Percentiles rank a stretch among this genome's conserved stretches.
Evolutionary conservation across 257 asterid species (phyloP).

Genomic region (Euphrasia confusa): DNA sequence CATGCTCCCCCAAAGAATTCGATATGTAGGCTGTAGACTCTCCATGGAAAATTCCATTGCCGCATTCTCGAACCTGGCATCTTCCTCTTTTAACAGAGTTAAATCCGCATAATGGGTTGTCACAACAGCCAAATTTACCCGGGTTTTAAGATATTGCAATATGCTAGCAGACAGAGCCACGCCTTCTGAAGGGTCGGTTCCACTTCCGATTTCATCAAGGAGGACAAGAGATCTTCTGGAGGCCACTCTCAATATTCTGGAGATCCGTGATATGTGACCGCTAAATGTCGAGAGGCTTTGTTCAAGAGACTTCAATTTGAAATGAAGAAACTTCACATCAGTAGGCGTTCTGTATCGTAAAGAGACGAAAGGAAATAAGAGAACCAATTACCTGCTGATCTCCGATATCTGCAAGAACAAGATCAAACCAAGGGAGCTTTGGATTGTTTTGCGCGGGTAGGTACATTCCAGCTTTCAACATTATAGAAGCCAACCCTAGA

Average conservation of each 20-base stretch:
- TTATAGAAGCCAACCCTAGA: conserved; percentile 74
- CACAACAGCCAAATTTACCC: conserved; percentile 81
- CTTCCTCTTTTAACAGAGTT: conserved; percentile 74
- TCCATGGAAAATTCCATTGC: conserved; percentile 91
- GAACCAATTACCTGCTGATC: conserved; percentile 74
- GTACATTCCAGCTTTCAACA: conserved; percentile 93
- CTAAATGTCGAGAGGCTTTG: conserved; percentile 96
- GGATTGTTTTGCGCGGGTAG: conserved; percentile 72
- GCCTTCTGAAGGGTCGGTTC: conserved; percentile 99
- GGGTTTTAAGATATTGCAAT: conserved; percentile 73
- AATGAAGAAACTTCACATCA: conserved; percentile 28
- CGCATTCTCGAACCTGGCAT: conserved; percentile 81
- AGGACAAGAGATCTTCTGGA: conserved; percentile 82
- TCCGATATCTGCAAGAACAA: conserved; percentile 92
- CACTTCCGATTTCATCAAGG: conserved; percentile 97
- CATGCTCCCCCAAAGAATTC: conserved; percentile 86
- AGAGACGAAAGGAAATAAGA: conserved; percentile 15
- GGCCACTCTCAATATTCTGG: conserved; percentile 68
- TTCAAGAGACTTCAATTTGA: conserved; percentile 69
- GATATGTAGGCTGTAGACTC: conserved; percentile 74
- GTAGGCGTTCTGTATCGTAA: conserved; percentile 13
- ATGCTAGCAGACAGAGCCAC: conserved; percentile 87
- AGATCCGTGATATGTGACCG: conserved; percentile 80
- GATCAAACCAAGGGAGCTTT: conserved; percentile 90
- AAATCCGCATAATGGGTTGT: conserved; percentile 94